Evolutionary conservation across 352 stramenopile genomes (phyloP).

Genomic region (Phytopythium aichiense): DNA sequence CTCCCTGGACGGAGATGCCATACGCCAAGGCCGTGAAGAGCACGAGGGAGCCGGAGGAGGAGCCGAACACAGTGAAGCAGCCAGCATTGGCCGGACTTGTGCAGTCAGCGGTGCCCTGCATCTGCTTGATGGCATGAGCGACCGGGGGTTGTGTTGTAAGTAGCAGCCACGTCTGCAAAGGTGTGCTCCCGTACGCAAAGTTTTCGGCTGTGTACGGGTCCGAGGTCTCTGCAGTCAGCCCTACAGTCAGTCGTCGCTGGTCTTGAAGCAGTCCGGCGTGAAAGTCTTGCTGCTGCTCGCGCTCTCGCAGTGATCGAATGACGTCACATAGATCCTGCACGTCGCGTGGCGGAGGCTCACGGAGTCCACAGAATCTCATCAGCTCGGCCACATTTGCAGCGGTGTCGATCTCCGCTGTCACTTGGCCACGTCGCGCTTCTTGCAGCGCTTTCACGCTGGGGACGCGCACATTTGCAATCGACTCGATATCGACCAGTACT

Average conservation of each 20-base stretch:
- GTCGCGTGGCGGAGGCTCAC: not conserved
- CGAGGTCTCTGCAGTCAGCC: not conserved
- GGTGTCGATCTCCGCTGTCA: not conserved
- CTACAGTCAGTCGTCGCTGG: conserved; percentile 15
- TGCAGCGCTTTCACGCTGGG: conserved; percentile 1
- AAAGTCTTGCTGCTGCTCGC: conserved; percentile 33
- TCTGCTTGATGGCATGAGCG: conserved; percentile 5
- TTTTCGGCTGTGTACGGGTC: conserved; percentile 34
- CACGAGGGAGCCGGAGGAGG: conserved; percentile 50
- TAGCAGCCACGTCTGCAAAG: conserved; percentile 39
- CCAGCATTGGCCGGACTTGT: not conserved
- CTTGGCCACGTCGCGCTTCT: not conserved
- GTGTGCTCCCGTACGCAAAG: conserved; percentile 56
- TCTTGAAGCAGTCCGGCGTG: conserved; percentile 21
- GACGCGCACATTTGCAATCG: not conserved
- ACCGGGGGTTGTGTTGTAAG: conserved; percentile 22
- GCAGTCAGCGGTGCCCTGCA: not conserved
- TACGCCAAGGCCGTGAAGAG: conserved; percentile 39
- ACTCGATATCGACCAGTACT: not conserved
- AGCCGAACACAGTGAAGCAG: conserved; percentile 42
- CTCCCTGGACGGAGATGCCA: conserved; percentile 23
- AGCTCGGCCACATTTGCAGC: not conserved
- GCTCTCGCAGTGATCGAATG: conserved; percentile 18
- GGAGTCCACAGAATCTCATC: not conserved
- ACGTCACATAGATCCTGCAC: not conserved